Conservation (phyloP, 2,329 filamentous ascomycete genomes). For the Penicillium freii region DNA sequence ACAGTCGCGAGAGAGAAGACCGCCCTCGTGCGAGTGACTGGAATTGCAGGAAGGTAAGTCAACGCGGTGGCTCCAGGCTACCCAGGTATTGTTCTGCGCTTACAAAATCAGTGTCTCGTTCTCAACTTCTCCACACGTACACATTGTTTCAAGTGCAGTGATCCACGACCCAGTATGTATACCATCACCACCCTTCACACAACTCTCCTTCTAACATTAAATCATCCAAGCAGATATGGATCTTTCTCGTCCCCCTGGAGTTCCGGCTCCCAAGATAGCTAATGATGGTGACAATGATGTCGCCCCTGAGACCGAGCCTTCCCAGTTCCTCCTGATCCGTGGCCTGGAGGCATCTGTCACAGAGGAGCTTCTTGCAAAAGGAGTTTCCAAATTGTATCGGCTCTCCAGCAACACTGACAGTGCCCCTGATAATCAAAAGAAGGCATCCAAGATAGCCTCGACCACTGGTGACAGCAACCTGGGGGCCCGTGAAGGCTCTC, state of each 20-base stretch:
- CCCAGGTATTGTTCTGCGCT: not conserved
- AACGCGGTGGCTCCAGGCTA: not conserved
- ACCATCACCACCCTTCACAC: not conserved
- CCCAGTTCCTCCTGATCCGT: constrained; percentile 73
- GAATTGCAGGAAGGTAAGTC: constrained; percentile 53
- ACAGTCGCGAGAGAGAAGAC: constrained; percentile 54
- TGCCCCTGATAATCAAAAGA: constrained; percentile 43
- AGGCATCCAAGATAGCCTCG: constrained; percentile 52
- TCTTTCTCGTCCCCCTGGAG: constrained; percentile 35
- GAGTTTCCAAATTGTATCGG: constrained; percentile 71
- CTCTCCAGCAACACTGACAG: constrained; percentile 39
- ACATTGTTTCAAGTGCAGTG: constrained; percentile 60
- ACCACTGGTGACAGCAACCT: constrained; percentile 60
- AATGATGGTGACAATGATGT: constrained; percentile 57
- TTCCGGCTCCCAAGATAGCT: constrained; percentile 44
- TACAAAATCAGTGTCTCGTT: constrained; percentile 49
- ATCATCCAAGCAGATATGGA: constrained; percentile 25
- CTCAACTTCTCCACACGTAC: constrained; percentile 57
- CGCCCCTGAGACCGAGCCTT: constrained; percentile 58
- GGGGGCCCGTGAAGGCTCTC: constrained; percentile 70
- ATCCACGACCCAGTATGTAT: constrained; percentile 51
- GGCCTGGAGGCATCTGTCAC: constrained; percentile 68
- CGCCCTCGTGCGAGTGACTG: constrained; percentile 53
- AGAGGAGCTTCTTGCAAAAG: constrained; percentile 70
- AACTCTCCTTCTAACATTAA: constrained; percentile 5